Base-by-base conservation (phyloP, 202 grass and related monocot genomes). In the Zoysia matrella region DNA sequence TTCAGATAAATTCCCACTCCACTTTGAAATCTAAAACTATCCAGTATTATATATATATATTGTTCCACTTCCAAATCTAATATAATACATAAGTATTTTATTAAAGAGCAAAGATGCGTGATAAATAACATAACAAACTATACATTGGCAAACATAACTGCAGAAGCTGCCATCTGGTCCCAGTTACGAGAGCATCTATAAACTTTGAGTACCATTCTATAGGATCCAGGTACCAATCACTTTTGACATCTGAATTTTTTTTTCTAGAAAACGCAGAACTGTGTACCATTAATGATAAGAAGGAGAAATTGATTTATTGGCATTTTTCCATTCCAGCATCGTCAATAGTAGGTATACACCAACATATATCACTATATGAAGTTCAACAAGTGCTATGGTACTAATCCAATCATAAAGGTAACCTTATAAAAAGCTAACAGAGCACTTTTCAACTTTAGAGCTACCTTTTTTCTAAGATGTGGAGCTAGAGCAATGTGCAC, bases 391-490 rank as follows among this genome's bases (percentile, higher is more conserved):
- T 60, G 55, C 65, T 52, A 18, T 72, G 4, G 12, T 47, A 74
- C 65, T 87, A 60, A 41, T 87, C 30, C 77, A 78, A 67, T 42
- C 49, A 89, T 56, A 53, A 61, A 74, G 63, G 52, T 30, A 48
- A 9, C 16, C 82, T 88, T 88, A 56, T 67, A 61, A 81, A 91
- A 88, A 91, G 81, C 42, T 69, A 40, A 63, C 85, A 52, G 58
- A 85, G 73, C 77, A 82, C 67, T 85, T 78, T 74, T 54, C 67
- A 49, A 73, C 78, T 81, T 65, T 81, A 80, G 67, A 73, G 65
- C 52, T 81, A 67, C 55, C 53, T 22, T 82, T 88, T 91, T 82
- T 36, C 30, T 47, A 49, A 52, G 82, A 70, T 85, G 79, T 69
- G 82, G 61, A 82, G 54, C 63, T 82, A 69, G 67, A 87, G 60